phyloP scores from a whole-genome alignment of 2,329 filamentous ascomycete genomes.

The Esteya vermicola region DNA sequence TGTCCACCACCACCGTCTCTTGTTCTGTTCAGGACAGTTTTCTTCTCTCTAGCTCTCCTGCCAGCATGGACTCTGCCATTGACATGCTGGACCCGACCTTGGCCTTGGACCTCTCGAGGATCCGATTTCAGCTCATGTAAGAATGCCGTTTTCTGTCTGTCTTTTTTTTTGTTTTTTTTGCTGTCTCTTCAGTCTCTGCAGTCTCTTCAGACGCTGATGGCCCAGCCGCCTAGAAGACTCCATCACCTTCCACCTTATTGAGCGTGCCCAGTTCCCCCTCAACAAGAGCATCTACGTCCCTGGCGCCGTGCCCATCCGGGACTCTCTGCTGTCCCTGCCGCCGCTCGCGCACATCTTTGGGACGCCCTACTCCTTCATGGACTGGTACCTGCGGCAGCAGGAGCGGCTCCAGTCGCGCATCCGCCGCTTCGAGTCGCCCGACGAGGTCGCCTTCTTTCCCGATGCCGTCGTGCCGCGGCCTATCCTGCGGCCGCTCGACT shows the following conservation, averaged over 20 bases:
- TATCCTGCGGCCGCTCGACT: slow-evolving; percentile 75
- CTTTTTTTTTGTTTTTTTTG: neutral
- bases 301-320: slow-evolving; percentile 65
- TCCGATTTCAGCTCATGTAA: slow-evolving; percentile 88
- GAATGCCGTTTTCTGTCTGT: slow-evolving; percentile 12
- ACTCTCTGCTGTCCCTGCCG: slow-evolving; percentile 14
- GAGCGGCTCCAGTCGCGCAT: slow-evolving; percentile 86
- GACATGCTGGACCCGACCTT: slow-evolving; percentile 74
- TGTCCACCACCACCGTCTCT: too few species aligned
- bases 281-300: slow-evolving; percentile 78
- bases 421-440: slow-evolving; percentile 86
- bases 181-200: neutral
- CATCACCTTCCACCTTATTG: slow-evolving; percentile 92
- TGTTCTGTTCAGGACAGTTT: too few species aligned
- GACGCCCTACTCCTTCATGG: slow-evolving; percentile 62
- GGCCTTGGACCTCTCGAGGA: slow-evolving; percentile 79
- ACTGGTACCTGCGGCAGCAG: slow-evolving; percentile 86
- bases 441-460: slow-evolving; percentile 97
- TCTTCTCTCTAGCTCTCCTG: too few species aligned
- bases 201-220: neutral
- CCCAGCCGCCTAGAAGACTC: slow-evolving; percentile 87
- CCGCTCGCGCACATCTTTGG: neutral
- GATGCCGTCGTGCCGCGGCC: slow-evolving; percentile 55
- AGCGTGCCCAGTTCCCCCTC: slow-evolving; percentile 92
- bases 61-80: slow-evolving; percentile 73